Base-by-base conservation (phyloP, 139 green algal genomes). In the Marvania coccoides region DNA sequence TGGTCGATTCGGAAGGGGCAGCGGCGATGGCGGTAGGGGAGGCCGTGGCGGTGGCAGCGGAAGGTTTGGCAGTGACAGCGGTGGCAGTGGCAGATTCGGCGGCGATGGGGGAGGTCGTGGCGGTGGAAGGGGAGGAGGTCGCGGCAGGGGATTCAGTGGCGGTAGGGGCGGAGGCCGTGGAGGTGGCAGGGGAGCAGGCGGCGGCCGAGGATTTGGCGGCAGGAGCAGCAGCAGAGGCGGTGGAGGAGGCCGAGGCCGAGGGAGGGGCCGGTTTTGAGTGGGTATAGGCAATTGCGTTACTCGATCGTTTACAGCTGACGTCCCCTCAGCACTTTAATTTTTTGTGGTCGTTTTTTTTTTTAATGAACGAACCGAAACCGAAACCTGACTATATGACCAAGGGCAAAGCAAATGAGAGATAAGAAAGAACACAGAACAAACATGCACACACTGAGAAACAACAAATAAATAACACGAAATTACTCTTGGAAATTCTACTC, bases 131-230 rank as follows among this genome's bases (percentile, higher is more conserved):
- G 12, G 47, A n/a, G 47, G 67, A 12, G 6, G 46, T 9, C 35
- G 67, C 61, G 55, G 73, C 23, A 30, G 58, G 28, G 30, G 71
- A 23, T 33, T 56, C 34, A 42, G 58, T n/a, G 31, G 53, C 33
- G 54, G 67, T 0, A 19, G 68, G 29, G 31, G 24, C 8, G 9
- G 61, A 1, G 36, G 64, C 31, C 19, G 59, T 12, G n/a, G 56
- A 3, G 38, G 61, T 24, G 31, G 69, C 6, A 3, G 61, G 0
- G 13, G 61, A 1, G 37, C 48, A 3, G 24, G 61, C 4, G 45
- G 69, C 4, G n/a, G 29, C 13, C 6, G 47, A 6, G n/a, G 13
- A 6, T 15, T n/a, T 31, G 34, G 55, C 55, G 55, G 55, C 34
- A 19, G 47, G 19, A 8, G 58, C 35, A 38, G 58, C 38, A n/a